Evolutionary conservation across 305 asterid genomes (phyloP).

Genomic region (Solanum hybrid): DNA sequence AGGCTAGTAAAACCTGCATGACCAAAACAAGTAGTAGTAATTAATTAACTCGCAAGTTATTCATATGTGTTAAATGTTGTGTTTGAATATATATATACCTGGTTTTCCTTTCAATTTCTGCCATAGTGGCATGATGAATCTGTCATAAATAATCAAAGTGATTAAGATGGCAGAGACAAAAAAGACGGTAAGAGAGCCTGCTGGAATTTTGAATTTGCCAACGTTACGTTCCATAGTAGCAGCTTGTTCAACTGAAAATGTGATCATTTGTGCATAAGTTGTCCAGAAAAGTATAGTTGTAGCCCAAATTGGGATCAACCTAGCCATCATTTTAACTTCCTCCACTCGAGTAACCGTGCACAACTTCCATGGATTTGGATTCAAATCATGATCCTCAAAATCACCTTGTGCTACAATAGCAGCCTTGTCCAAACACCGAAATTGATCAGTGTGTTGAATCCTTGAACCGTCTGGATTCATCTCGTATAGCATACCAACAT

Average conservation of each 20-base stretch:
- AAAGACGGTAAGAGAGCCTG: conserved; percentile 34
- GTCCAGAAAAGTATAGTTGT: conserved; percentile 40
- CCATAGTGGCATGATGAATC: conserved; percentile 22
- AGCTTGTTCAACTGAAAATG: conserved; percentile 38
- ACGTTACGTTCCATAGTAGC: conserved; percentile 23
- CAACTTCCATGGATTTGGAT: conserved; percentile 27
- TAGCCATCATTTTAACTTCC: conserved; percentile 37
- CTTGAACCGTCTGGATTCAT: conserved; percentile 14
- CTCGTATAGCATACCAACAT: conserved; percentile 24
- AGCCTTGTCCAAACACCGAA: conserved; percentile 35
- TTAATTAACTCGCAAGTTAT: neutral
- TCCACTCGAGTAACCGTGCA: conserved; percentile 28
- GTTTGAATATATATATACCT: conserved; percentile 9
- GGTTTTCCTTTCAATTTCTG: conserved; percentile 25
- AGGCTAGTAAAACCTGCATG: conserved; percentile 29
- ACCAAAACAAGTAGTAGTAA: neutral
- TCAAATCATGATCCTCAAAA: neutral
- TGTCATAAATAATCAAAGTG: conserved; percentile 24
- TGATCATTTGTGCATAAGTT: conserved; percentile 30
- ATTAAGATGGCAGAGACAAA: conserved; percentile 28
- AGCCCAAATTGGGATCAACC: conserved; percentile 33
- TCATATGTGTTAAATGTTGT: neutral
- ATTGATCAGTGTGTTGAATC: conserved; percentile 25
- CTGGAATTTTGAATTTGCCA: conserved; percentile 26
- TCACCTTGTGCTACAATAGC: conserved; percentile 25